Percentiles rank a stretch among this genome's conserved stretches.
Evolutionary conservation across 495 filamentous ascomycete species (phyloP).

Genomic region (Lasiosphaeria ovina): DNA sequence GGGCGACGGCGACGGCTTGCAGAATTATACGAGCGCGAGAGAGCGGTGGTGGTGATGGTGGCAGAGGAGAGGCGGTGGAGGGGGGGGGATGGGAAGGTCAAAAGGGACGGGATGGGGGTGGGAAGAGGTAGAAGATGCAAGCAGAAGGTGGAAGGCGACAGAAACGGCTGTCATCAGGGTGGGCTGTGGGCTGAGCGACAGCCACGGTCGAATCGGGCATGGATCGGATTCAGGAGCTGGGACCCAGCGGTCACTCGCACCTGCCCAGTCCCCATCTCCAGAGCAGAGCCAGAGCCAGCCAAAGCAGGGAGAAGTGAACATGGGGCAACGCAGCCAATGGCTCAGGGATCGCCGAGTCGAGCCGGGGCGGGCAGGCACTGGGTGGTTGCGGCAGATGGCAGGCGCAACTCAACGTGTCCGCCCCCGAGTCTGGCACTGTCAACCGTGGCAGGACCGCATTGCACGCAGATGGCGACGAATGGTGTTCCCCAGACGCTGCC

Average conservation of each 20-base stretch:
- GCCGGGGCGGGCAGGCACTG: conserved; percentile 23
- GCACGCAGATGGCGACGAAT: conserved; percentile 30
- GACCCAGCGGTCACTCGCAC: conserved; percentile 19
- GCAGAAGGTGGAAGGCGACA: conserved; percentile 33
- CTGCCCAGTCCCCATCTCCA: neutral
- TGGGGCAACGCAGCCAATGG: conserved; percentile 12
- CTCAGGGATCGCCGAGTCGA: conserved; percentile 18
- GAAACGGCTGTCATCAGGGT: conserved; percentile 31
- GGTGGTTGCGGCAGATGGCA: conserved; percentile 3
- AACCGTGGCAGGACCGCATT: conserved; percentile 11
- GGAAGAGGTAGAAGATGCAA: conserved; percentile 31
- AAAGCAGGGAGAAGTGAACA: conserved; percentile 16
- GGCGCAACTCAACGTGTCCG: conserved; percentile 13
- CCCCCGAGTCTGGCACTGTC: conserved; percentile 18
- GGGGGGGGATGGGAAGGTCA: neutral
- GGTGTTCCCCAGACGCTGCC: conserved; percentile 21
- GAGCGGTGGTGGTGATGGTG: conserved; percentile 11
- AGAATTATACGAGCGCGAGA: conserved; percentile 29
- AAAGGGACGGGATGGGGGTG: conserved; percentile 10
- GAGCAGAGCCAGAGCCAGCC: no score
- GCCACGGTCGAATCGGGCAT: conserved; percentile 24
- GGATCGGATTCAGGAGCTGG: conserved; percentile 19
- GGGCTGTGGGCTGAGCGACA: conserved; percentile 29
- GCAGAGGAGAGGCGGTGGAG: conserved; percentile 27
- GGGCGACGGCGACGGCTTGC: conserved; percentile 30